Conservation (phyloP, 305 asterid genomes). For the Rubia balearica region DNA sequence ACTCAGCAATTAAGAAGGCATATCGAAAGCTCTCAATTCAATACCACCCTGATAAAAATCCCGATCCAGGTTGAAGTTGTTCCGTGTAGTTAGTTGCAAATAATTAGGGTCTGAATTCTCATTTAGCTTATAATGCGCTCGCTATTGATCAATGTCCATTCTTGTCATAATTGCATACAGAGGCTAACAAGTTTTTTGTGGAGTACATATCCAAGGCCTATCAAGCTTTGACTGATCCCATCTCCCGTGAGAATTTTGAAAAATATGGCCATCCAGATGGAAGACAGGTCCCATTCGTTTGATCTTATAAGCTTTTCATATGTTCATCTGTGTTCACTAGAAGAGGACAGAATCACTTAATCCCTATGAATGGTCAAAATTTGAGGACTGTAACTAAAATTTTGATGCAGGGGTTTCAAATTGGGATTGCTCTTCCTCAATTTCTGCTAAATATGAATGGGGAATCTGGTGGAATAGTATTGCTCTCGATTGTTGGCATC, state of each 20-base stretch:
- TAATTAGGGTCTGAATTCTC: background rate
- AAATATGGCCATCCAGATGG: constrained; percentile 99
- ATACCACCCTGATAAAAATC: constrained; percentile 99
- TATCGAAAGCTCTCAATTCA: constrained; percentile 89
- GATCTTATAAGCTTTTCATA: background rate
- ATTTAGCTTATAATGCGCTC: background rate
- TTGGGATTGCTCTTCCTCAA: constrained; percentile 97
- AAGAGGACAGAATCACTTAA: constrained; percentile 14
- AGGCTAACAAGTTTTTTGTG: constrained; percentile 79
- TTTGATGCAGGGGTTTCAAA: constrained; percentile 71
- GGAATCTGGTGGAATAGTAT: constrained; percentile 80
- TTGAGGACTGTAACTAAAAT: constrained; percentile 10
- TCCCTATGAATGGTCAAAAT: constrained; percentile 13
- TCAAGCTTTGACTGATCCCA: constrained; percentile 97
- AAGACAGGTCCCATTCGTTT: constrained; percentile 56
- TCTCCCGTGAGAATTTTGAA: constrained; percentile 90
- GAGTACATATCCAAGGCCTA: constrained; percentile 94
- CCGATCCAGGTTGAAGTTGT: constrained; percentile 97
- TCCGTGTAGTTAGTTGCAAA: constrained; percentile 11
- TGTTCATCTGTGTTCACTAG: constrained; percentile 7
- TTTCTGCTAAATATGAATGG: constrained; percentile 89
- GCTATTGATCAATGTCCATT: constrained; percentile 5
- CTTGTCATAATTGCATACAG: constrained; percentile 39
- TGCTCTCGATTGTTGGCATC: constrained; percentile 95
- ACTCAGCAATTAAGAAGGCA: constrained; percentile 92